Conservation (phyloP, 148 eudicot species). For the Rhododendron ferrugineum region DNA sequence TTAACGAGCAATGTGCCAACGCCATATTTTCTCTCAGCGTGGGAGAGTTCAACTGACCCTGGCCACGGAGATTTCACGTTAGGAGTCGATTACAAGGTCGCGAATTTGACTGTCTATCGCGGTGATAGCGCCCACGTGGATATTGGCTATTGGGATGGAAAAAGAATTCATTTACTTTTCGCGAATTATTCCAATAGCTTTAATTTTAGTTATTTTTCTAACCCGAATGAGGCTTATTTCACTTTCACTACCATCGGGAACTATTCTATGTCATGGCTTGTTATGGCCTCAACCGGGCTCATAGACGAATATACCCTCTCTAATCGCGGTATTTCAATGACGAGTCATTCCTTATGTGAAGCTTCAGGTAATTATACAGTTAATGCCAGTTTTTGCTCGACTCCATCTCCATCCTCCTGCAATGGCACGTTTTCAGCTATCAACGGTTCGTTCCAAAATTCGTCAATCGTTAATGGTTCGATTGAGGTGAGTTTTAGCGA, state of each 20-base stretch:
- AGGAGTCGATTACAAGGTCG: neutral
- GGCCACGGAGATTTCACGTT: neutral
- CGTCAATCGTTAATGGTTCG: neutral
- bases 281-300: neutral
- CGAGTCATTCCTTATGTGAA: neutral
- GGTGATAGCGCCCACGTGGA: neutral
- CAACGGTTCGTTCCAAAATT: neutral
- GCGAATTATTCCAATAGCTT: neutral
- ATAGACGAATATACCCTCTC: neutral
- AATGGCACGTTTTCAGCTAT: neutral
- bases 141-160: slow-evolving; percentile 7
- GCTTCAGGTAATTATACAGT: neutral
- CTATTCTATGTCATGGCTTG: neutral
- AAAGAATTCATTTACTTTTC: neutral
- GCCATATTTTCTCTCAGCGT: neutral
- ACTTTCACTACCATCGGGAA: neutral
- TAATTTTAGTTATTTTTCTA: neutral
- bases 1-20: neutral
- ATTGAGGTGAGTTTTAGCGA: neutral
- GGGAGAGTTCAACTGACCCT: neutral
- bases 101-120: neutral
- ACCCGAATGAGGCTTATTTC: neutral
- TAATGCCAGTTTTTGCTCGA: neutral
- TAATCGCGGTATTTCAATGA: neutral
- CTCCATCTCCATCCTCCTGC: neutral